phyloP scores from a whole-genome alignment of 306 rosid species.

The Acacia melanoxylon region DNA sequence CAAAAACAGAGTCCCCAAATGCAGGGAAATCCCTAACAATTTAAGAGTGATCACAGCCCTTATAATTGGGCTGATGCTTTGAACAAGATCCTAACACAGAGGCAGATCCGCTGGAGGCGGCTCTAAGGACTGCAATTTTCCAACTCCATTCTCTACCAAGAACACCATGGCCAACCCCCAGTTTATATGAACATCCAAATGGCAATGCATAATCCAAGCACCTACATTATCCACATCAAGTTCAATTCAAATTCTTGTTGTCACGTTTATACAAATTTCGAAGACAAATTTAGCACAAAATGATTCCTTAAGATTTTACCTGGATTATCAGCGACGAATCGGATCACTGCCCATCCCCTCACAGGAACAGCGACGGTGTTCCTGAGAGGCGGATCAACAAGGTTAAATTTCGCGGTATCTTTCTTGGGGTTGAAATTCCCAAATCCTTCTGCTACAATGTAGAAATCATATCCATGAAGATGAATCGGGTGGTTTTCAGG shows the following conservation, averaged over 20 bases:
- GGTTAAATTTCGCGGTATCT: constrained; percentile 71
- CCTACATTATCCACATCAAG: constrained; percentile 36
- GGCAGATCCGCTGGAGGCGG: constrained; percentile 84
- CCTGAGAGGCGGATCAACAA: constrained; percentile 83
- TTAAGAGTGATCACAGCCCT: constrained; percentile 21
- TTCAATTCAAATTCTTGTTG: not conserved
- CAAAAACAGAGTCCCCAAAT: constrained; percentile 34
- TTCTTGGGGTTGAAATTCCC: constrained; percentile 76
- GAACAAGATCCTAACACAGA: constrained; percentile 48
- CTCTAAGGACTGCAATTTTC: constrained; percentile 66
- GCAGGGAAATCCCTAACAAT: constrained; percentile 37
- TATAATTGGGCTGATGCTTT: not conserved
- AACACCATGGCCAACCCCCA: constrained; percentile 96
- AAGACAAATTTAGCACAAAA: not conserved
- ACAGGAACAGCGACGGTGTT: constrained; percentile 83
- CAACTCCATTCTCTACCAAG: constrained; percentile 80
- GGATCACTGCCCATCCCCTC: constrained; percentile 90
- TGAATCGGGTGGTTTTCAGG: constrained; percentile 87
- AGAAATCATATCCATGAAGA: constrained; percentile 95
- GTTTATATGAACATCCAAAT: constrained; percentile 86
- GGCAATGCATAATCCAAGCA: constrained; percentile 93
- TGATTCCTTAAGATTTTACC: constrained; percentile 40
- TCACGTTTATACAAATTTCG: not conserved
- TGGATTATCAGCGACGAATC: constrained; percentile 96
- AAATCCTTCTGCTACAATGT: constrained; percentile 77